These are phyloP conservation scores for Tetrahymena borealis DNA, from an alignment of 73 alveolate species.

Conservation along the genomic window DNA sequence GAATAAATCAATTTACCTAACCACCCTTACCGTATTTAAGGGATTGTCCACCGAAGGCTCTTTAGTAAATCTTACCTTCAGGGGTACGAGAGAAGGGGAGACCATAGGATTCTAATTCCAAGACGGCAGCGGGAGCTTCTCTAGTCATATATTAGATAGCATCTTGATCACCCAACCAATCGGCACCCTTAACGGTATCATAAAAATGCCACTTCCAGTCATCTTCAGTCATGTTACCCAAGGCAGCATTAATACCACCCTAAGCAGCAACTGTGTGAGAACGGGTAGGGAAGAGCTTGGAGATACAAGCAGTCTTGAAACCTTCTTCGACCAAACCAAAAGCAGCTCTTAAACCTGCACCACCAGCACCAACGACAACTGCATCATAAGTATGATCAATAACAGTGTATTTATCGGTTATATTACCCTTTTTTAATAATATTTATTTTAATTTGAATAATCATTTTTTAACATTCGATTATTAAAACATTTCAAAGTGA, in stretches of 20 bases:
- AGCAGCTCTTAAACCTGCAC: conserved; percentile 96
- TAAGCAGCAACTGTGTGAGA: conserved; percentile 96
- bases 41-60: conserved; percentile 94
- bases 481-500: neutral
- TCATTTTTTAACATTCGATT: neutral
- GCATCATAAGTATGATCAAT: conserved; percentile 85
- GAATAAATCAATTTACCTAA: conserved; percentile 1
- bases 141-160: conserved; percentile 93
- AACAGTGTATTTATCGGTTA: conserved; percentile 71
- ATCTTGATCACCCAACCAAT: conserved; percentile 90
- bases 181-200: conserved; percentile 81
- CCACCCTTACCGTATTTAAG: conserved; percentile 85
- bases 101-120: conserved; percentile 89
- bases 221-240: conserved; percentile 93
- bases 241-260: conserved; percentile 93
- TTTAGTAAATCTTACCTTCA: conserved; percentile 90
- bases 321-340: conserved; percentile 93
- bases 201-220: conserved; percentile 97
- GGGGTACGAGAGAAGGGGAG: conserved; percentile 92
- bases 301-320: conserved; percentile 90
- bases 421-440: conserved; percentile 2
- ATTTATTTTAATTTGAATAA: neutral
- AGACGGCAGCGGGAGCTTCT: conserved; percentile 88
- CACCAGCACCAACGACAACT: conserved; percentile 89
- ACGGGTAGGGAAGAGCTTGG: conserved; percentile 93